Evolutionary conservation across 768 basidiomycete genomes (phyloP), one percentile per base, ranked within the genome.

Genomic region (Tulasnella sp.): DNA sequence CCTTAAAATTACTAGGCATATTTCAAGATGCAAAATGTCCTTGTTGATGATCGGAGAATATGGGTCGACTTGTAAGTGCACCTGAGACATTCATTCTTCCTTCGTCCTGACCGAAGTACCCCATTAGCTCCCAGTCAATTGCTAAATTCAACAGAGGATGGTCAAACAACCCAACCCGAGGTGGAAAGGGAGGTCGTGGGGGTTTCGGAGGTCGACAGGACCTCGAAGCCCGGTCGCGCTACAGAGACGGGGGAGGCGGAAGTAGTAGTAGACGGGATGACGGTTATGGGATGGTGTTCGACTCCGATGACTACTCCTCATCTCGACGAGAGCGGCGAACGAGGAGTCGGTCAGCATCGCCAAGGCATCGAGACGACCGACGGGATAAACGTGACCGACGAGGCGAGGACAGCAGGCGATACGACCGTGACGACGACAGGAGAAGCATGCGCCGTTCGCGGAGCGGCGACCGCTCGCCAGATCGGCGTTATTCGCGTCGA

Each of bases 1-100:
- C 37, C 62, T 41, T 1, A 40, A 41, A 36, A 16, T 71, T 77
- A 36, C 3, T 75, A 95, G 91, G 97, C 94, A 9, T 99, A 98
- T 80, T 95, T 98, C 83, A 99, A 98, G 80, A 99, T 99, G 97
- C 97, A 98, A 79, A 98, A 98, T 77, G 97, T 98, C 0, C 83
- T 99, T 12, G 91, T 99, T 14, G 97, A 99, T 78, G 97, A 99
- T 80, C 87, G 95, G 16, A 88, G 97, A 14, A 98, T 99, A 77
- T 98, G 96, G 94, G 96, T 99, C 75, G 97, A 98, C 81, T 98
- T 99, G 90, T 95, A 76, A 74, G 90, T 59, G 52, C 76, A n/a
- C 41, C 59, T 63, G 26, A n/a, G 8, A 40, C 34, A 34, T 32
- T 8, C 41, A 37, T 62, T 19, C 70, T 68, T 19, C 64, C 62